Conservation (phyloP, 1,139 yeast species). For the Saccharomyces hybrid region DNA sequence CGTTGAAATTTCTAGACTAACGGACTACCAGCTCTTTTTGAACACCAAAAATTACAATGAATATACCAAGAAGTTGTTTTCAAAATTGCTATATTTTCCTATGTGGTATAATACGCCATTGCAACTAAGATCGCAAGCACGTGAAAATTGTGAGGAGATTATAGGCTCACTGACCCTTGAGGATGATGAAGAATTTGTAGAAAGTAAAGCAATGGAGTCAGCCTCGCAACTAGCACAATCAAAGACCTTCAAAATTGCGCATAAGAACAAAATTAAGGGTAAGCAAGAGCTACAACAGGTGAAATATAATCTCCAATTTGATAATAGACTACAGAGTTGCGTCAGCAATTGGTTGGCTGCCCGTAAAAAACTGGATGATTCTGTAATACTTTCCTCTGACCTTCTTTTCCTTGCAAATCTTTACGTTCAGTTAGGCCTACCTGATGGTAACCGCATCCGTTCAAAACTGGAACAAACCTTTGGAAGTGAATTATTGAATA, state of each 20-base stretch:
- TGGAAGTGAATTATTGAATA: constrained; percentile 7
- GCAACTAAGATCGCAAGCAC: constrained; percentile 44
- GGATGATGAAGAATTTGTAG: constrained; percentile 12
- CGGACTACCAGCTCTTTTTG: constrained; percentile 56
- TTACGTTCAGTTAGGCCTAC: constrained; percentile 22
- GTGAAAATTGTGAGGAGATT: constrained; percentile 35
- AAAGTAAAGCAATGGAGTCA: constrained; percentile 9
- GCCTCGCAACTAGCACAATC: constrained; percentile 24
- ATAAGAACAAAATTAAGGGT: constrained; percentile 14
- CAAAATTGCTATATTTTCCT: constrained; percentile 63
- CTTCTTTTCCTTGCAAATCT: constrained; percentile 22
- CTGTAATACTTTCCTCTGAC: constrained; percentile 14
- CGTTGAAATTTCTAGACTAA: constrained; percentile 21
- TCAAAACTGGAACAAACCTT: constrained; percentile 12
- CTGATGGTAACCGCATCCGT: constrained; percentile 18
- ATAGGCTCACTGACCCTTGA: constrained; percentile 18
- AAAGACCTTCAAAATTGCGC: constrained; percentile 21
- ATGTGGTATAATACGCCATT: constrained; percentile 78
- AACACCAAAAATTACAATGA: constrained; percentile 57
- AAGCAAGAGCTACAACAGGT: constrained; percentile 40
- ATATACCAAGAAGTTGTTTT: constrained; percentile 55
- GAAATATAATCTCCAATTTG: constrained; percentile 40
- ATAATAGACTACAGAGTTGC: constrained; percentile 13
- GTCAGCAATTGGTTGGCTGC: constrained; percentile 18
- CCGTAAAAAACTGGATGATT: constrained; percentile 9